phyloP scores from a whole-genome alignment of 1,284 basidiomycete species.

The Mixia osmundae region DNA sequence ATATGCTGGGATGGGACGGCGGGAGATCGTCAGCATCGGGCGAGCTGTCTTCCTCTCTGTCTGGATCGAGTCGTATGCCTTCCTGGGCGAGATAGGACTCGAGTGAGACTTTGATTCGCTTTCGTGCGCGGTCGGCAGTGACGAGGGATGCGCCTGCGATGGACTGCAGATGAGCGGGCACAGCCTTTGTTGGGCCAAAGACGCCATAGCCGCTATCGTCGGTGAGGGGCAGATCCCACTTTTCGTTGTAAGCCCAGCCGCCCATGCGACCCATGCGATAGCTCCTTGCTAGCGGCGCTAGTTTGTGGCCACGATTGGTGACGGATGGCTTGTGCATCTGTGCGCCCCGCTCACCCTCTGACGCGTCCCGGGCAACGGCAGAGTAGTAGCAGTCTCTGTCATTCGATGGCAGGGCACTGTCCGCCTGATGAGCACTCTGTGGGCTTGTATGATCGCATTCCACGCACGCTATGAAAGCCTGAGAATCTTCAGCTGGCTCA shows the following conservation, averaged over 20 bases:
- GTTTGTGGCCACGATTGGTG: conserved; percentile 17
- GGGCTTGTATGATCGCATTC: too few relatives aligned
- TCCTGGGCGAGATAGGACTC: conserved; percentile 10
- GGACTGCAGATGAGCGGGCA: too few relatives aligned
- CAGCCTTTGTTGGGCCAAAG: too few relatives aligned
- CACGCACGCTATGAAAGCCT: too few relatives aligned
- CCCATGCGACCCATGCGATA: conserved; percentile 14
- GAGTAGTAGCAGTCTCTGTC: too few relatives aligned
- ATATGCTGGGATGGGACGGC: too few relatives aligned
- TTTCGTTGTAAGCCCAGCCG: conserved; percentile 8
- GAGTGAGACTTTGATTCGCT: conserved; percentile 4
- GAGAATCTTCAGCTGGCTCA: too few relatives aligned
- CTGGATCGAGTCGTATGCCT: conserved; percentile 3
- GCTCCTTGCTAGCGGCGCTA: conserved; percentile 9
- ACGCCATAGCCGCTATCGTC: neutral
- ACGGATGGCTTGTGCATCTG: too few relatives aligned
- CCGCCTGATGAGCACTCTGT: too few relatives aligned
- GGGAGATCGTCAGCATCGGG: neutral
- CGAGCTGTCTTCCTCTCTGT: neutral
- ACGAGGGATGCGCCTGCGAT: neutral
- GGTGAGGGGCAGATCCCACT: neutral
- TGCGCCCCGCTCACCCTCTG: too few relatives aligned
- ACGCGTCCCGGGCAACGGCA: too few relatives aligned
- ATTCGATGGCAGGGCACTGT: too few relatives aligned
- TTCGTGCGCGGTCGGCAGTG: conserved; percentile 2